These are phyloP conservation scores for Helminthosporium solani DNA, from an alignment of 2,329 filamentous ascomycete species.

Conservation along the genomic window DNA sequence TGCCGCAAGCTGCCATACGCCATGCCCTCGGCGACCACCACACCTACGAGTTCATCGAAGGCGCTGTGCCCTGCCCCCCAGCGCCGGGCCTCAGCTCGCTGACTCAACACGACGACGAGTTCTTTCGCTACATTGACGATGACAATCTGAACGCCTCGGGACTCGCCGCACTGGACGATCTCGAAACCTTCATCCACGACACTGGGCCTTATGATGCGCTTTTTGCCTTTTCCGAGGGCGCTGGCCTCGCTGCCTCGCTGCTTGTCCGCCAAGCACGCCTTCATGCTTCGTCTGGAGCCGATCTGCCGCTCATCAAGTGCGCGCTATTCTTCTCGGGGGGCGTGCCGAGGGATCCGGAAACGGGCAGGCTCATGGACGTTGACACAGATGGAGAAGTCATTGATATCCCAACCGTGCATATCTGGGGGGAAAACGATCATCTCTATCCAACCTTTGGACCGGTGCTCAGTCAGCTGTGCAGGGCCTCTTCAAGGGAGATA, in stretches of 20 bases:
- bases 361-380: background rate
- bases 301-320: constrained; percentile 2
- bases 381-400: background rate
- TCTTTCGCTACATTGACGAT: constrained; percentile 6
- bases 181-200: constrained; percentile 3
- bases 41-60: constrained; percentile 12
- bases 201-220: constrained; percentile 15
- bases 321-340: constrained; percentile 9
- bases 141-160: background rate
- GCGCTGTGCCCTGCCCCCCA: background rate
- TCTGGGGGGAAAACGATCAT: constrained; percentile 7
- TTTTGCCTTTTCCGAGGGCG: constrained; percentile 13
- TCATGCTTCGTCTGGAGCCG: background rate
- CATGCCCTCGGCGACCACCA: constrained; percentile 9
- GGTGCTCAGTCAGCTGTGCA: background rate
- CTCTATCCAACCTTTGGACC: no score
- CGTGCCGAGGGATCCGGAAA: background rate
- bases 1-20: constrained; percentile 1
- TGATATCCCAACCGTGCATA: constrained; percentile 5
- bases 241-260: constrained; percentile 3
- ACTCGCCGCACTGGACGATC: constrained; percentile 2
- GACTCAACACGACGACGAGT: background rate
- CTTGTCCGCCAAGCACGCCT: background rate
- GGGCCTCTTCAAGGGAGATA: background rate
- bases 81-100: background rate